Conservation (phyloP, 176 grass and related monocot species). For the Alopecurus myosuroides region DNA sequence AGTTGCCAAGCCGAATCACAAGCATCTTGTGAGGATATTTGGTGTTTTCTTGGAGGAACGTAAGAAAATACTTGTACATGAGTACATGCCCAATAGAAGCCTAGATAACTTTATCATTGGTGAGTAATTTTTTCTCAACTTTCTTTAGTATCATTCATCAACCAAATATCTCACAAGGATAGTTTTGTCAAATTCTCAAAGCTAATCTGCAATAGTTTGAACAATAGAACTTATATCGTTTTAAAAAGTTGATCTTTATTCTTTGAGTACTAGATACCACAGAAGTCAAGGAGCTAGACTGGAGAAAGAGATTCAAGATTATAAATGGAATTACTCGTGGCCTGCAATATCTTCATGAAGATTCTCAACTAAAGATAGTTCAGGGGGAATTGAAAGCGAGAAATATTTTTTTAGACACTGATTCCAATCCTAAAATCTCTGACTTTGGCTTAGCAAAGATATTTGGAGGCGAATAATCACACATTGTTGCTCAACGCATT, state of each 20-base stretch:
- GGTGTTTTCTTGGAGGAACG: too few species aligned
- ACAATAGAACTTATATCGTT: not conserved
- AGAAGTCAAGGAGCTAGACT: conserved; percentile 8
- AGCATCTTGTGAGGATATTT: too few species aligned
- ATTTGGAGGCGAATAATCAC: conserved; percentile 31
- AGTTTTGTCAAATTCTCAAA: not conserved
- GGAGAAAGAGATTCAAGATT: conserved; percentile 15
- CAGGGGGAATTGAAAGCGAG: conserved; percentile 14
- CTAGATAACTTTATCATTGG: conserved; percentile 31
- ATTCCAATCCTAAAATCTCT: conserved; percentile 44
- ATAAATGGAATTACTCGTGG: conserved; percentile 44
- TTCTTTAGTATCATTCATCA: not conserved
- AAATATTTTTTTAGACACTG: not conserved
- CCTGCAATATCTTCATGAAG: conserved; percentile 48
- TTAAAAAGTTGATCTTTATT: not conserved
- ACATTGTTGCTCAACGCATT: conserved; percentile 21
- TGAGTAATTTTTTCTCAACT: not conserved
- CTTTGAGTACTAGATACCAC: not conserved
- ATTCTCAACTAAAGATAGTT: conserved; percentile 39
- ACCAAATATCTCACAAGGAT: not conserved
- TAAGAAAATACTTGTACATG: conserved; percentile 29
- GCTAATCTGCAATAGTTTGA: not conserved
- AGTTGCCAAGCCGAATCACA: too few species aligned
- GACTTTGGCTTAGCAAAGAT: conserved; percentile 48
- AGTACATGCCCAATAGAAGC: conserved; percentile 35